Evolutionary conservation across 192 early-diverging fungal genomes (phyloP).

Genomic region (Coemansia javaensis): DNA sequence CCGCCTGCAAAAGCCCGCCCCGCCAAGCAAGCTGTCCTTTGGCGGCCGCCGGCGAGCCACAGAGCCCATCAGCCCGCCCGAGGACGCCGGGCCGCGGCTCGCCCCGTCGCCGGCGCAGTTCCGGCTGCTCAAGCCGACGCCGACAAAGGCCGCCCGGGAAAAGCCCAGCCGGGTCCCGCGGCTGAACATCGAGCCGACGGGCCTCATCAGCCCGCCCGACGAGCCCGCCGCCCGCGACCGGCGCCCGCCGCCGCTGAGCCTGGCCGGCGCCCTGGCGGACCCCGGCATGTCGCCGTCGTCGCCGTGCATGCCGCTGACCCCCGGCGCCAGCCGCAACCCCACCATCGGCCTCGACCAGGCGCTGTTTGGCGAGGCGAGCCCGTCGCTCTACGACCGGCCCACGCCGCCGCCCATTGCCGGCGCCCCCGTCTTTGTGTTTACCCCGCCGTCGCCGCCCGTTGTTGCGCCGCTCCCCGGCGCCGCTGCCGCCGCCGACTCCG

Average conservation of each 20-base stretch:
- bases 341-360: conserved; percentile 1
- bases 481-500: neutral
- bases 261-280: conserved; percentile 10
- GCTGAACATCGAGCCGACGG: conserved; percentile 28
- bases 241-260: conserved; percentile 26
- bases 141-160: conserved; percentile 5
- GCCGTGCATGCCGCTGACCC: conserved; percentile 29
- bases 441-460: conserved; percentile 30
- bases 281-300: conserved; percentile 20
- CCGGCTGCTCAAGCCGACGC: conserved; percentile 31
- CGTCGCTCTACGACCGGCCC: conserved; percentile 19
- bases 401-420: conserved; percentile 28
- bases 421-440: conserved; percentile 40
- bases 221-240: conserved; percentile 11
- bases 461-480: neutral
- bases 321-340: conserved; percentile 2
- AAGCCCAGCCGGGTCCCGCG: conserved; percentile 15
- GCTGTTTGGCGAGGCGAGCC: conserved; percentile 41
- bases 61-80: neutral
- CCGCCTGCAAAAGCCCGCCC: conserved; percentile 2
- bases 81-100: neutral
- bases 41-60: conserved; percentile 1
- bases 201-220: conserved; percentile 35
- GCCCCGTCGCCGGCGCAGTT: conserved; percentile 8
- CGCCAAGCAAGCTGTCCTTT: neutral